Evolutionary conservation across 2,329 filamentous ascomycete species (phyloP), one percentile per base, ranked within the genome.

Genomic region (Colletotrichum cordylinicola): DNA sequence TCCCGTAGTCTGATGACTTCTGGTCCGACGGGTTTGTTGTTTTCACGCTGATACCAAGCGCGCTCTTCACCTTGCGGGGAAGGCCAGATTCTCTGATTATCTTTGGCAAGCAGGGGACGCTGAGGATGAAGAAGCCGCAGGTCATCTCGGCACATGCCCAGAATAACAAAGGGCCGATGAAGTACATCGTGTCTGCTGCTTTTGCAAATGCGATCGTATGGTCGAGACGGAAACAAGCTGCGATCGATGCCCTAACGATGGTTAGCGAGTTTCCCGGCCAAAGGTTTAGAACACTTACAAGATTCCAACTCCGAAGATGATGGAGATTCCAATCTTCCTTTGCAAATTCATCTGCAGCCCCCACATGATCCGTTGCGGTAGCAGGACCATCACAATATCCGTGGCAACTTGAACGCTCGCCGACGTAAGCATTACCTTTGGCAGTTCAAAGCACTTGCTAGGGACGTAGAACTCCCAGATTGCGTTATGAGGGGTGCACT

Each of bases 121-220:
- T 82, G 52, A 84, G 74, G 65, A 87, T 84, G 77, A 88, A 84
- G 79, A 88, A 88, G 9, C 84, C 86, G 67, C 85, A 86, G 2
- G 86, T 86, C 83, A 86, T 87, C 75, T 88, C 87, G 6, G 83
- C 86, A 33, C 79, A 81, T 5, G 84, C 86, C 87, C 86, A 88
- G 78, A 88, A 87, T 16, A 85, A 72, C 1, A 88, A 78, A 2
- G 84, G 82, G 1, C 83, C 85, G 52, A 88, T 82, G 13, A 78
- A 74, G 75, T 84, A 88, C 61, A 85, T 84, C 15, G 77, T 77
- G 56, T 86, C 85, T 12, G 74, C 52, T 3, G 80, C 78, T 21
- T 80, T 74, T 66, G 78, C 79, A 60, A 82, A 84, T 24, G 79
- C 78, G 24, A 85, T 74, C 1, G 83, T 86, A 10, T 80, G 80